These are phyloP conservation scores for Aspergillus ruber DNA, from an alignment of 2,329 filamentous ascomycete genomes.

Conservation along the genomic window DNA sequence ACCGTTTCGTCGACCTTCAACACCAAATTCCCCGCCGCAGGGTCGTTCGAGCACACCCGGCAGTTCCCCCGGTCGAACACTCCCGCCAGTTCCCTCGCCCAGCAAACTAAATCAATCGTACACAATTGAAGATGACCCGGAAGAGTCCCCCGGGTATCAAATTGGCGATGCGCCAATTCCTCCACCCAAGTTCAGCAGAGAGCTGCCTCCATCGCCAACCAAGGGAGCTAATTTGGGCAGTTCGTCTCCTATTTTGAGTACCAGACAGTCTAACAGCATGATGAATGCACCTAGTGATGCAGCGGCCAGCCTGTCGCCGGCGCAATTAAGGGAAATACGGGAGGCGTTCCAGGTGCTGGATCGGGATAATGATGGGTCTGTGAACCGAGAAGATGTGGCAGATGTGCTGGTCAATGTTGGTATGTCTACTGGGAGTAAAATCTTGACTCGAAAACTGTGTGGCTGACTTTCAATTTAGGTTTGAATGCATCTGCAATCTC, in stretches of 20 bases:
- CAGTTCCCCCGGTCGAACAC: conserved; percentile 36
- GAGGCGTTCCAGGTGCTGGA: conserved; percentile 94
- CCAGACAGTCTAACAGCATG: conserved; percentile 16
- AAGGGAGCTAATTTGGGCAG: conserved; percentile 24
- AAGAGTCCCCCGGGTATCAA: conserved; percentile 16
- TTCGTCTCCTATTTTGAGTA: conserved; percentile 22
- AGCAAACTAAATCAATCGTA: conserved; percentile 44
- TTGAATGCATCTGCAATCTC: conserved; percentile 71
- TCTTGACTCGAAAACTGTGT: background rate
- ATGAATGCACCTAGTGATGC: conserved; percentile 24
- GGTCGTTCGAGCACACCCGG: conserved; percentile 43
- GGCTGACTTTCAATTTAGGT: conserved; percentile 43
- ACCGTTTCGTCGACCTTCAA: conserved; percentile 61
- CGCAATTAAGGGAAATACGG: conserved; percentile 78
- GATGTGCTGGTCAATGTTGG: conserved; percentile 84
- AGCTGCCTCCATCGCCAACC: conserved; percentile 36
- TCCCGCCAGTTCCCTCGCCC: conserved; percentile 39
- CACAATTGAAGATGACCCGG: conserved; percentile 37
- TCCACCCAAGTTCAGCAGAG: conserved; percentile 30
- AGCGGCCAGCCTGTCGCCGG: conserved; percentile 57
- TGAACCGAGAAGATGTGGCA: conserved; percentile 75
- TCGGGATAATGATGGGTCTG: conserved; percentile 74
- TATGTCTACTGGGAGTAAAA: conserved; percentile 27
- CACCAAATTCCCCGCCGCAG: conserved; percentile 56
- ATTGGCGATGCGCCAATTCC: conserved; percentile 22